Percentiles rank a stretch among this genome's conserved stretches.
phyloP scores from a whole-genome alignment of 192 early-diverging fungal genomes.

The Coemansia sp. region DNA sequence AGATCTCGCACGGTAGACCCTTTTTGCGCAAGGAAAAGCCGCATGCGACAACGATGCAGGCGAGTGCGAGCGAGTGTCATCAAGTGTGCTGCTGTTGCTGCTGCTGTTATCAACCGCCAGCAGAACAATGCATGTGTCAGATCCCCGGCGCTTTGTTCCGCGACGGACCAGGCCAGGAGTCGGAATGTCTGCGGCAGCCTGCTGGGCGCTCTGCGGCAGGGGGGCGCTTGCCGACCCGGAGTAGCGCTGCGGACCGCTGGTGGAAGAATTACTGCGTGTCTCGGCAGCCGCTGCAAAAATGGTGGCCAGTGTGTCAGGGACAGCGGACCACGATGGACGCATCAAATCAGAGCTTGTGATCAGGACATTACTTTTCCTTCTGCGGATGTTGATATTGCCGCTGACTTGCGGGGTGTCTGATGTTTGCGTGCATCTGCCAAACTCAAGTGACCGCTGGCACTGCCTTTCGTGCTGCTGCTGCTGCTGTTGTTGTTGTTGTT shows the following conservation, averaged over 20 bases:
- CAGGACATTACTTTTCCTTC: slow-evolving; percentile 6
- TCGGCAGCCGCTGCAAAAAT: slow-evolving; percentile 2
- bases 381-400: slow-evolving; percentile 9
- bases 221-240: neutral
- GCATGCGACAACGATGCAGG: neutral
- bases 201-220: neutral
- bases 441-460: slow-evolving; percentile 11
- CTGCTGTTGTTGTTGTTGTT: slow-evolving; percentile 10
- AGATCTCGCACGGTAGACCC: slow-evolving; percentile 7
- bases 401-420: slow-evolving; percentile 13
- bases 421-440: slow-evolving; percentile 14
- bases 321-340: slow-evolving; percentile 9
- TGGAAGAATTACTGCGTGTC: slow-evolving; percentile 1
- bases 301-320: neutral
- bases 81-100: neutral
- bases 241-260: slow-evolving; percentile 3
- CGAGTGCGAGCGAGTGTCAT: neutral
- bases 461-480: slow-evolving; percentile 9
- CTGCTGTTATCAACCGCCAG: slow-evolving; percentile 19
- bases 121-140: slow-evolving; percentile 42
- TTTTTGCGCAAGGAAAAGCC: slow-evolving; percentile 7
- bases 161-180: slow-evolving; percentile 9
- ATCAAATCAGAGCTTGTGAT: slow-evolving; percentile 7
- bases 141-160: slow-evolving; percentile 51
- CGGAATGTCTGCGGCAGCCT: neutral